These are phyloP conservation scores for Prosopis cineraria DNA, from an alignment of 306 rosid species.

Conservation along the genomic window DNA sequence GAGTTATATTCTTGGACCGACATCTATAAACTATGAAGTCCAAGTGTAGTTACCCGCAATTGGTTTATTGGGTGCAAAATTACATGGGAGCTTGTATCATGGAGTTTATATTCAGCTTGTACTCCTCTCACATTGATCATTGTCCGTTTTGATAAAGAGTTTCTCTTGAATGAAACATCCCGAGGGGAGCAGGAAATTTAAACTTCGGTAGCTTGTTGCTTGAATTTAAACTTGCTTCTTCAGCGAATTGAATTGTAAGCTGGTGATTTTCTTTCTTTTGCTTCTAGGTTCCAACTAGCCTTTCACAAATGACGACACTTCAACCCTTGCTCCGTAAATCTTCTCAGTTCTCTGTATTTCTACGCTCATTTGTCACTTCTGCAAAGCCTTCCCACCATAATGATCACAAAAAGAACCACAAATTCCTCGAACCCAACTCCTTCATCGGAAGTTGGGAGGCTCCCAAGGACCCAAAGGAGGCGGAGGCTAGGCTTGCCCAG, in stretches of 20 bases:
- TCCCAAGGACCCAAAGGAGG: slow-evolving; percentile 72
- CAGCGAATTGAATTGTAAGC: background rate
- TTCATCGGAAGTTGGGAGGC: slow-evolving; percentile 74
- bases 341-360: slow-evolving; percentile 20
- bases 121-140: slow-evolving; percentile 3
- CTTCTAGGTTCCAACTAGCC: background rate
- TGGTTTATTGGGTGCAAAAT: background rate
- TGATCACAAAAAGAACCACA: slow-evolving; percentile 55
- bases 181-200: background rate
- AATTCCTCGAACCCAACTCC: slow-evolving; percentile 47
- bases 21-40: background rate
- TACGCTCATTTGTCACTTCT: slow-evolving; percentile 49
- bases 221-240: background rate
- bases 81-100: background rate
- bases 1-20: background rate
- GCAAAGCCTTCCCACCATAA: slow-evolving; percentile 53
- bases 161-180: background rate
- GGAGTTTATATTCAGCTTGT: background rate
- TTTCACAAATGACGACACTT: slow-evolving; percentile 20
- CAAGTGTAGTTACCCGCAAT: background rate
- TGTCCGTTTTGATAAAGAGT: background rate
- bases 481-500: slow-evolving; percentile 60
- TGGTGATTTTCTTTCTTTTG: background rate
- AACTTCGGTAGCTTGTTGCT: background rate
- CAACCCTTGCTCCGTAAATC: slow-evolving; percentile 16